Evolutionary conservation across 371 early-diverging fungal genomes (phyloP).

Genomic region (Capillidium rhysosporum): DNA sequence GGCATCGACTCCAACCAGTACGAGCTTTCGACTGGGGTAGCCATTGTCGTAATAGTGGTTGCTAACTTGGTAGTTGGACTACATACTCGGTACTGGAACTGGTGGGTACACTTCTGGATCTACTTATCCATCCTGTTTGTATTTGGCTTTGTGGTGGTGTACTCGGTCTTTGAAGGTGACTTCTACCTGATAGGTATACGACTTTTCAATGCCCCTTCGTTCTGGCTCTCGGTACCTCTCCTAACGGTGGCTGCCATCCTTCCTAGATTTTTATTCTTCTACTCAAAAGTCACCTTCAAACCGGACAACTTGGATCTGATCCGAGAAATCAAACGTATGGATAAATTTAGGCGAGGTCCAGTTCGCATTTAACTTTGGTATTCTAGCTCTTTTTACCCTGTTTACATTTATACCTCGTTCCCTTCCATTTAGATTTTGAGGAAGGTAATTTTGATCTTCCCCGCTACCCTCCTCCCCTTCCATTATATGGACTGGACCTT

Average conservation of each 20-base stretch:
- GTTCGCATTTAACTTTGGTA: too few species aligned
- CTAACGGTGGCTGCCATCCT: constrained; percentile 33
- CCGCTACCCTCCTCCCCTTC: too few species aligned
- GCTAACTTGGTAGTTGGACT: constrained; percentile 52
- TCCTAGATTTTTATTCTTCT: constrained; percentile 34
- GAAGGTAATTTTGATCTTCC: too few species aligned
- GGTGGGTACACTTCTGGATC: constrained; percentile 24
- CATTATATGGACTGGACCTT: too few species aligned
- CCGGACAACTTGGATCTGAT: constrained; percentile 51
- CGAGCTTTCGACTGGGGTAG: constrained; percentile 37
- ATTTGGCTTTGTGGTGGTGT: constrained; percentile 31
- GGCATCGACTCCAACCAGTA: constrained; percentile 22
- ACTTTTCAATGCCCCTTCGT: constrained; percentile 29
- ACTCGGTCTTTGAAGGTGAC: constrained; percentile 23
- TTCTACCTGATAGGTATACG: constrained; percentile 34
- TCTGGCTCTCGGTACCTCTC: constrained; percentile 46
- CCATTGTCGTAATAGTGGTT: constrained; percentile 32
- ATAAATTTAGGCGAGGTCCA: constrained; percentile 9
- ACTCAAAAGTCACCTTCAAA: constrained; percentile 34
- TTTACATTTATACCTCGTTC: too few species aligned
- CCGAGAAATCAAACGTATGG: constrained; percentile 27
- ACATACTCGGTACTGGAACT: constrained; percentile 57
- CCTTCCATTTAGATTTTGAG: too few species aligned
- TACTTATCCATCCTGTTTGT: constrained; percentile 21
- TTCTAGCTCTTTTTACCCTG: too few species aligned